Base-by-base conservation (phyloP, 805 yeast genomes). In the Wickerhamomyces mucosus region DNA sequence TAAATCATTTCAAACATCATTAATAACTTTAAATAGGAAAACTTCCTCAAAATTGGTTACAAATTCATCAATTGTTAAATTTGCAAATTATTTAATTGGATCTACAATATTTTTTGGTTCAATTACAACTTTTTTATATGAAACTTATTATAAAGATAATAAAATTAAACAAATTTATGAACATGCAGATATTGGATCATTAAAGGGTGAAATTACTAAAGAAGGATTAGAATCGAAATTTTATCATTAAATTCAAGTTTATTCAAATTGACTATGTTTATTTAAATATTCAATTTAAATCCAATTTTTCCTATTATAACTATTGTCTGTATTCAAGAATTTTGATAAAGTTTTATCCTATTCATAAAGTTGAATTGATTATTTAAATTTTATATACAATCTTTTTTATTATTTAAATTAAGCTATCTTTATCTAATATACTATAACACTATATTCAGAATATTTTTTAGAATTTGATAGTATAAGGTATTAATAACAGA, bases 81-180 rank as follows among this genome's bases (percentile, higher is more conserved):
- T 16, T 17, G 36, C 37, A 7, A 24, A 29, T 12, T 50, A 48
- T 30, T 28, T 44, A 21, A 18, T 39, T 5, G 52, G 50, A 13
- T 34, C 46, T 39, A 29, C 43, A 4, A 27, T 33, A 1, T 31
- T 47, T 3, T 39, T 42, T 15, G 36, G 42, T 12, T 18, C 40
- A 7, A 46, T 50, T 32, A 29, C 37, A 20, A 33, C 36, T 12
- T 20, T 36, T 9, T 28, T 47, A 38, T 48, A 42, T 27, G 34
- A 36, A 12, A 40, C 44, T 27, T 48, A 48, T 32, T 48, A 44
- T 36, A 35, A 42, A 39, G 25, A 44, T 26, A 47, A 50, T 39
- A 46, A 45, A 32, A 50, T 50, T 18, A 38, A 43, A 20, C 29
- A 41, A 30, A 48, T 48, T 30, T 50, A 48, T 28, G 35, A 32